Evolutionary conservation across 2,329 filamentous ascomycete species (phyloP).

Genomic region (Nigrospora sphaerica): DNA sequence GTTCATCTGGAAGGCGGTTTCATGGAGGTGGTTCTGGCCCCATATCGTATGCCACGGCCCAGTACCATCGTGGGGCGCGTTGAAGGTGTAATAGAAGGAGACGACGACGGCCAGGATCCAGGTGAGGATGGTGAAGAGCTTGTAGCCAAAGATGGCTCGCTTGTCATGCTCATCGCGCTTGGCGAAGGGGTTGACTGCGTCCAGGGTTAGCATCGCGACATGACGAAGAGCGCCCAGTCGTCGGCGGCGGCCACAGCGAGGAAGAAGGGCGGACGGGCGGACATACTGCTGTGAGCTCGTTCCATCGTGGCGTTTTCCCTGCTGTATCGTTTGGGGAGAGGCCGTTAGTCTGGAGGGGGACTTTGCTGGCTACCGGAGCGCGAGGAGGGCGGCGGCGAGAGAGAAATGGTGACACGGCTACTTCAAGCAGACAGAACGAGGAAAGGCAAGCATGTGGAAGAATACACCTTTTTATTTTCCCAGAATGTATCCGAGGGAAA

Average conservation of each 20-base stretch:
- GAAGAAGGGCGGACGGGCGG: not conserved
- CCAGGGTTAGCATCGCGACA: no score
- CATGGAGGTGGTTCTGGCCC: conserved; percentile 58
- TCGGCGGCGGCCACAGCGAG: not conserved
- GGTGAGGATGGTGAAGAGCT: conserved; percentile 63
- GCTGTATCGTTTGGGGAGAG: not conserved
- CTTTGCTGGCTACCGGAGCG: no score
- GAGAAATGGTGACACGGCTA: no score
- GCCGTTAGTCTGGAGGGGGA: not conserved
- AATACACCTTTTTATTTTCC: no score
- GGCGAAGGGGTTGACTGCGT: conserved; percentile 67
- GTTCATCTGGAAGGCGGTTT: conserved; percentile 72
- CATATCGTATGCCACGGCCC: conserved; percentile 60
- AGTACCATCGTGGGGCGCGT: conserved; percentile 55
- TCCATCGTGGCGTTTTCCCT: conserved; percentile 15
- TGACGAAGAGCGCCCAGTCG: not conserved
- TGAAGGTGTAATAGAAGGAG: conserved; percentile 67
- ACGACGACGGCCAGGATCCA: conserved; percentile 69
- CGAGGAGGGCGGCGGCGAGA: no score
- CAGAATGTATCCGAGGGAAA: no score
- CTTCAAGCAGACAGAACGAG: no score
- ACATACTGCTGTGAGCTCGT: conserved; percentile 20
- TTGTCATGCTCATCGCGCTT: conserved; percentile 59
- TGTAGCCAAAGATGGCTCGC: conserved; percentile 62
- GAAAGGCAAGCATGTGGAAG: no score